These are phyloP conservation scores for Apiospora aurea DNA, from an alignment of 2,329 filamentous ascomycete genomes.

Conservation along the genomic window DNA sequence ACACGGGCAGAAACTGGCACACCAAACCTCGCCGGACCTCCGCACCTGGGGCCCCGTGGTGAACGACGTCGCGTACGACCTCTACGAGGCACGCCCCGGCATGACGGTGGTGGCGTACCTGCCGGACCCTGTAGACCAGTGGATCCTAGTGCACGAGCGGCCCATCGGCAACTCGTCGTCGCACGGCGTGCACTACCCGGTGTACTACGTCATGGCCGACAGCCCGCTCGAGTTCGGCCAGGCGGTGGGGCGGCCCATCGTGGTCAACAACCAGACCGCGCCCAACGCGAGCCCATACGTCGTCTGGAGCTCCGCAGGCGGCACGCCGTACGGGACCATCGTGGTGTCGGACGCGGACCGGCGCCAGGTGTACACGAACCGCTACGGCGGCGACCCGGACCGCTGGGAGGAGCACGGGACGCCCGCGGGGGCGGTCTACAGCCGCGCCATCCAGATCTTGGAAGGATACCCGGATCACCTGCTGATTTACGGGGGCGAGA, in stretches of 20 bases:
- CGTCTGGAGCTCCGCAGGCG: conserved; percentile 51
- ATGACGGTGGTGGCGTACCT: conserved; percentile 70
- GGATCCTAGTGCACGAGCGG: conserved; percentile 58
- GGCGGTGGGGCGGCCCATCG: conserved; percentile 42
- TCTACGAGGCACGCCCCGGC: conserved; percentile 69
- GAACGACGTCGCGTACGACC: conserved; percentile 66
- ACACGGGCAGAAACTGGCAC: conserved; percentile 72
- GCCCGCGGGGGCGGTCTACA: conserved; percentile 38
- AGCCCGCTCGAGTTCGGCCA: conserved; percentile 47
- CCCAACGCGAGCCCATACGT: conserved; percentile 52
- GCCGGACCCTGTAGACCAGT: conserved; percentile 57
- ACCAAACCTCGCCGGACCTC: conserved; percentile 67
- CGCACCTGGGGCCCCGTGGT: conserved; percentile 64
- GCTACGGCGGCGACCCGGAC: conserved; percentile 45
- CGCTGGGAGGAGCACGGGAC: conserved; percentile 46
- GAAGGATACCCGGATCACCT: conserved; percentile 35
- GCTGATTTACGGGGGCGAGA: conserved; percentile 44
- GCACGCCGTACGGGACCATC: conserved; percentile 52
- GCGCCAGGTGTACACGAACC: conserved; percentile 51
- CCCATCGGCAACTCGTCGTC: conserved; percentile 38
- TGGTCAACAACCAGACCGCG: conserved; percentile 39
- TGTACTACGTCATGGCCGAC: conserved; percentile 53
- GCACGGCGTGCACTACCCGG: conserved; percentile 47
- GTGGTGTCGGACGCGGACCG: conserved; percentile 49
- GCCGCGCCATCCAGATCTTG: conserved; percentile 38